These are phyloP conservation scores for Penicillium carneum DNA, from an alignment of 2,329 filamentous ascomycete genomes.

Conservation along the genomic window DNA sequence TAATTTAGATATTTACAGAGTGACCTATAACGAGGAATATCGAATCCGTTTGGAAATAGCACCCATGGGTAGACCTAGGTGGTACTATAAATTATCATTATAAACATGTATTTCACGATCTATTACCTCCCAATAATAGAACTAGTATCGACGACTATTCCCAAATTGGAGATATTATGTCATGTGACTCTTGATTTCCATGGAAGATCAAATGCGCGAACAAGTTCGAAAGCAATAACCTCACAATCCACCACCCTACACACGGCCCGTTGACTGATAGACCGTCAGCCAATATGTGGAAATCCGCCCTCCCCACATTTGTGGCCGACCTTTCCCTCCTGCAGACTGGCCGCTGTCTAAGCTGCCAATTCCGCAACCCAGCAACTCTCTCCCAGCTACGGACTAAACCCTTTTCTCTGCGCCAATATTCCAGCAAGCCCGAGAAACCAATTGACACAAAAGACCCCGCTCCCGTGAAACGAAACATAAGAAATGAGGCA, in stretches of 20 bases:
- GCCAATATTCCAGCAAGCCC: conserved; percentile 40
- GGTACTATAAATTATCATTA: neutral
- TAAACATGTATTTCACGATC: neutral
- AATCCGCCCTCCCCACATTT: conserved; percentile 30
- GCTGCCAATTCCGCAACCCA: conserved; percentile 46
- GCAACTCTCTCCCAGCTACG: conserved; percentile 28
- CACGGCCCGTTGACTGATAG: neutral
- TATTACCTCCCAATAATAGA: neutral
- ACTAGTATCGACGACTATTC: neutral
- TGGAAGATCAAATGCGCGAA: conserved; percentile 5
- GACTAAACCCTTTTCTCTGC: conserved; percentile 33
- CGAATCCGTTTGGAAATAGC: neutral
- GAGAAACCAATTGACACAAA: conserved; percentile 14
- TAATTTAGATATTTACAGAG: no score
- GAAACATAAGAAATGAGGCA: conserved; percentile 8
- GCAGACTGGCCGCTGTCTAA: conserved; percentile 44
- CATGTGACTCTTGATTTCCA: conserved; percentile 16
- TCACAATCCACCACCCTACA: neutral
- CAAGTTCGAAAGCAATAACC: conserved; percentile 1
- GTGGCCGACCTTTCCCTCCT: conserved; percentile 37
- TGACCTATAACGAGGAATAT: no score
- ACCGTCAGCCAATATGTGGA: conserved; percentile 41
- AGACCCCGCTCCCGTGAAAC: neutral
- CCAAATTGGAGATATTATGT: neutral
- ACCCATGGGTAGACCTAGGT: neutral